phyloP scores from a whole-genome alignment of 164 flowering plant genomes.

The Euptelea pleiosperma region DNA sequence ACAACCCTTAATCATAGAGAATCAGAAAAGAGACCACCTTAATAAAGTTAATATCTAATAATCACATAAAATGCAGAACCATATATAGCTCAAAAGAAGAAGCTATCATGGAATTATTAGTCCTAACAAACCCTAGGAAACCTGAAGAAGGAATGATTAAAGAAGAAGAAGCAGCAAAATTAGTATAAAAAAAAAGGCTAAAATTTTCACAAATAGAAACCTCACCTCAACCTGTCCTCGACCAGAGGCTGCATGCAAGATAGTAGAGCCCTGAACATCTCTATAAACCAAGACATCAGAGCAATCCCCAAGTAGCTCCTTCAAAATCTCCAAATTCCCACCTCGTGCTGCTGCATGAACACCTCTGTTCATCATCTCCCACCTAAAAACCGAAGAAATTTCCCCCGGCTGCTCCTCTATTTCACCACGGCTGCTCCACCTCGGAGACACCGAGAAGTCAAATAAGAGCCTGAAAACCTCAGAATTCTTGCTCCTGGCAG shows the following conservation, averaged over 20 bases:
- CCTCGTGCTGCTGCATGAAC: slow-evolving; percentile 91
- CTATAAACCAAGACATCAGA: slow-evolving; percentile 53
- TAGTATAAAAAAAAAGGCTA: too few relatives aligned
- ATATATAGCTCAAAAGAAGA: background rate
- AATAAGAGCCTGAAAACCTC: slow-evolving; percentile 70
- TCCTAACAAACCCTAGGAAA: background rate
- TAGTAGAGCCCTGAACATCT: slow-evolving; percentile 68
- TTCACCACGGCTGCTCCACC: slow-evolving; percentile 26
- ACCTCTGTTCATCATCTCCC: slow-evolving; percentile 75
- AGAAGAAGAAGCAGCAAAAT: background rate
- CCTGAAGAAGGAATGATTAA: background rate
- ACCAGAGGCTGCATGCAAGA: slow-evolving; percentile 80
- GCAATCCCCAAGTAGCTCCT: slow-evolving; percentile 49
- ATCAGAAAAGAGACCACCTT: background rate
- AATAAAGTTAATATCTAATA: background rate
- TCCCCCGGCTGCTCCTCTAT: slow-evolving; percentile 25
- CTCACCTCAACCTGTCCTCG: slow-evolving; percentile 93
- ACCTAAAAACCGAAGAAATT: slow-evolving; percentile 32
- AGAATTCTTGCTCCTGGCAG: slow-evolving; percentile 70
- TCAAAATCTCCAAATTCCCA: slow-evolving; percentile 71
- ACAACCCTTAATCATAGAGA: background rate
- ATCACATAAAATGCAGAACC: background rate
- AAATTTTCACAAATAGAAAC: background rate
- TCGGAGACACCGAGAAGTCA: slow-evolving; percentile 37
- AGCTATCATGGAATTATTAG: background rate